Evolutionary conservation across 148 eudicot species (phyloP), one percentile per base, ranked within the genome.

Genomic region (Nyssa sinensis): DNA sequence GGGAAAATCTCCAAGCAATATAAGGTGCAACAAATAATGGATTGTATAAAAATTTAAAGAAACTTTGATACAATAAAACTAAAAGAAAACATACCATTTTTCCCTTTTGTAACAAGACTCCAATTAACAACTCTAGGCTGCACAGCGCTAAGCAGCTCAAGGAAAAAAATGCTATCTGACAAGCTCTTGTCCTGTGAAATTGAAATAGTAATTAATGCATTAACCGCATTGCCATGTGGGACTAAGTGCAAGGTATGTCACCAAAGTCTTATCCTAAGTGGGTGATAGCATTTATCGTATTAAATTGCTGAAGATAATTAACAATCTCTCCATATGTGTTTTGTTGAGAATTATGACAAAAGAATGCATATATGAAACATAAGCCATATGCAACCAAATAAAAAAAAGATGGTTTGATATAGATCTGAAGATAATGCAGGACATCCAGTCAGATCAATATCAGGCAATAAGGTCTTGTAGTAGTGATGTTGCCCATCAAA

Each of bases 51-150:
- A 47, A 67, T n/a, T 32, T 24, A 19, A 5, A 53, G 32, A 31
- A 35, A 16, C 19, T 29, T n/a, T 30, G 5, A 62, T n/a, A 5
- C 31, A 9, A 41, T 0, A 57, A 28, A 29, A 62, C 37, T 55
- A 25, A 1, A 34, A 71, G 59, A 75, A 70, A 62, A 62, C 87
- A 35, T 89, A 96, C 99, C 99, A 69, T 61, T 96, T 83, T 80
- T 72, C 67, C 99, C 99, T 86, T 86, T 91, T 4, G 99, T 96
- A 57, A 96, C 99, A 76, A 96, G 98, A 81, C 97, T 88, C 99
- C 99, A 96, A 59, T 93, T 96, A 77, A 96, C 98, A 71, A 86
- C 87, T 84, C 94, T 87, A 73, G 99, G 97, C 67, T 88, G 94
- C 60, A 96, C 98, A 16, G 98, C 97, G 78, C 97, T 88, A 17